phyloP scores from a whole-genome alignment of 345 rosid genomes.

The Pistacia integerrima region DNA sequence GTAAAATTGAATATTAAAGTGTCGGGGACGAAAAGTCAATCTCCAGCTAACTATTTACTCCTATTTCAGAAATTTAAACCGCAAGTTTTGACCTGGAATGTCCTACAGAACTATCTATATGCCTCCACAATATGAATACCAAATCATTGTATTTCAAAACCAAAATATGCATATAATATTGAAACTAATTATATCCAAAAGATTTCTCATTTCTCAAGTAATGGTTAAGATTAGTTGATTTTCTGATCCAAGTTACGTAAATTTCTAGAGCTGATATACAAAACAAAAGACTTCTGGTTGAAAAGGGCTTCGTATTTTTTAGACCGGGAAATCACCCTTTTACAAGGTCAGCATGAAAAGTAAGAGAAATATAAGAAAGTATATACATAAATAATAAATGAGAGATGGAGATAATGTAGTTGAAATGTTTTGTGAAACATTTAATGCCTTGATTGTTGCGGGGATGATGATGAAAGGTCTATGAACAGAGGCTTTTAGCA shows the following conservation, averaged over 20 bases:
- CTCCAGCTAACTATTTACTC: not conserved
- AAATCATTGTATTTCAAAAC: too few species aligned
- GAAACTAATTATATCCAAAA: too few species aligned
- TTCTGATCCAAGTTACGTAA: too few species aligned
- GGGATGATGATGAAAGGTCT: not conserved
- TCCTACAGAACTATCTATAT: not conserved
- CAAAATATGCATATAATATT: too few species aligned
- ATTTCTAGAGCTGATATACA: too few species aligned
- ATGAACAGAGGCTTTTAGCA: slow-evolving; percentile 4
- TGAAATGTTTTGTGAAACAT: slow-evolving; percentile 13
- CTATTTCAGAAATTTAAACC: not conserved
- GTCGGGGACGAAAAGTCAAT: not conserved
- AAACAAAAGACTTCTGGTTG: too few species aligned
- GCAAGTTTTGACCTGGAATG: not conserved
- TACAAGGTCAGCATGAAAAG: not conserved
- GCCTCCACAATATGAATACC: not conserved
- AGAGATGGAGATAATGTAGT: not conserved
- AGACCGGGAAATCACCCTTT: too few species aligned
- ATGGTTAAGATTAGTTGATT: too few species aligned
- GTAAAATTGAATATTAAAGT: not conserved
- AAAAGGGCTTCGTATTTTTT: too few species aligned
- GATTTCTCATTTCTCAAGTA: too few species aligned
- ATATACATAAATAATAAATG: too few species aligned
- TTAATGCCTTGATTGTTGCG: slow-evolving; percentile 23
- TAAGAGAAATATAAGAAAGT: not conserved